These are phyloP conservation scores for Aspergillus amoenus DNA, from an alignment of 2,329 filamentous ascomycete species.

Conservation along the genomic window DNA sequence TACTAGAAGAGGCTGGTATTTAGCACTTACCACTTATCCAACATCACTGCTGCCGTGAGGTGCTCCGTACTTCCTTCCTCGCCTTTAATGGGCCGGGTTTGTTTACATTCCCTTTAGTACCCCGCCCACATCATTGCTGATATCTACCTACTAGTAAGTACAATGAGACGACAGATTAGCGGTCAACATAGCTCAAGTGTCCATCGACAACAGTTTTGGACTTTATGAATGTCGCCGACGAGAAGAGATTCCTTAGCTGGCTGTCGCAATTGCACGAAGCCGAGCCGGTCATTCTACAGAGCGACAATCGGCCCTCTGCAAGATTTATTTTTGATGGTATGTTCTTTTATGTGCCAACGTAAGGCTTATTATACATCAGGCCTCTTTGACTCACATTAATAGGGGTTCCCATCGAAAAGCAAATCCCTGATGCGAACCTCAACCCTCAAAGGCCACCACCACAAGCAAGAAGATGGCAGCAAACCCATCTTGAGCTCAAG, in stretches of 20 bases:
- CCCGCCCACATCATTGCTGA: no score
- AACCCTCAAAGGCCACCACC: neutral
- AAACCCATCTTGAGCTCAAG: neutral
- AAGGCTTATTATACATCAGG: no score
- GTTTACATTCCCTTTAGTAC: neutral
- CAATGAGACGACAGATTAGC: neutral
- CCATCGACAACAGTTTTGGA: neutral
- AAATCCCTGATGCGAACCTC: neutral
- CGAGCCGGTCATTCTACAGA: neutral
- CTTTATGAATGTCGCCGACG: neutral
- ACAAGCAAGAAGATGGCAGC: neutral
- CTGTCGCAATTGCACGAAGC: constrained; percentile 4
- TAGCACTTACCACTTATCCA: no score
- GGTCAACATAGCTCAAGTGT: neutral
- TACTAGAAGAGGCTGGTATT: no score
- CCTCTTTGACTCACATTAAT: neutral
- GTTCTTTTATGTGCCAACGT: neutral
- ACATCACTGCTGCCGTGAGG: neutral
- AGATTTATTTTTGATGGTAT: constrained; percentile 1
- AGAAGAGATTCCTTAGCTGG: constrained; percentile 1
- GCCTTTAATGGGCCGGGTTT: neutral
- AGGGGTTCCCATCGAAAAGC: neutral
- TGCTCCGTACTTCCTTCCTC: neutral
- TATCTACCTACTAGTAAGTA: no score
- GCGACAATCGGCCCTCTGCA: neutral